Percentiles rank a stretch among this genome's conserved stretches.
Evolutionary conservation across 257 asterid species (phyloP).

Genomic region (Jacaranda copaia): DNA sequence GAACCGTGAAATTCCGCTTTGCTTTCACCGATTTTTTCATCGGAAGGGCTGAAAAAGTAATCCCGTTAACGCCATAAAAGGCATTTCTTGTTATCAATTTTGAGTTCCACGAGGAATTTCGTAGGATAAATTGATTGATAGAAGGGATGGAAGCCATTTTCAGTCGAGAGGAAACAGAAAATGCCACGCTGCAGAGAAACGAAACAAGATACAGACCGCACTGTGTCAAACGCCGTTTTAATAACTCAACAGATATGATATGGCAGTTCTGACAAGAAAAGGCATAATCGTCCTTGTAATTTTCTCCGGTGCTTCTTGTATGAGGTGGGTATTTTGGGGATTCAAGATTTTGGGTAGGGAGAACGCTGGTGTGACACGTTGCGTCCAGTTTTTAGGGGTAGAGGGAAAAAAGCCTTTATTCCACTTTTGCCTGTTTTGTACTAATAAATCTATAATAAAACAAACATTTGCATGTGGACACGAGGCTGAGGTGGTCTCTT

Average conservation of each 20-base stretch:
- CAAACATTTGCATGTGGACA: not conserved
- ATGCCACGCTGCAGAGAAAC: not conserved
- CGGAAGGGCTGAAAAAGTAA: conserved; percentile 33
- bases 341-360: not conserved
- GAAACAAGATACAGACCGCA: not conserved
- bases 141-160: conserved; percentile 74
- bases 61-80: conserved; percentile 40
- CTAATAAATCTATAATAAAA: not conserved
- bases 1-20: conserved; percentile 37
- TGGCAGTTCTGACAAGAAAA: not conserved
- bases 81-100: conserved; percentile 22
- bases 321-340: conserved; percentile 4
- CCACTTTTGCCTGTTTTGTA: not conserved
- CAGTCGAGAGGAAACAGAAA: not conserved
- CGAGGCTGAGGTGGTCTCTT: too few species aligned
- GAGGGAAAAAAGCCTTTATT: not conserved
- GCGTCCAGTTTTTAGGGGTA: not conserved
- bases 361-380: conserved; percentile 26
- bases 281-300: not conserved
- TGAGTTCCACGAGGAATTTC: conserved; percentile 14
- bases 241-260: not conserved
- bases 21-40: conserved; percentile 21
- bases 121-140: conserved; percentile 42
- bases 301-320: not conserved
- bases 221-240: not conserved